Evolutionary conservation across 1,284 basidiomycete genomes (phyloP).

Genomic region (Exobasidium cylindrosporum): DNA sequence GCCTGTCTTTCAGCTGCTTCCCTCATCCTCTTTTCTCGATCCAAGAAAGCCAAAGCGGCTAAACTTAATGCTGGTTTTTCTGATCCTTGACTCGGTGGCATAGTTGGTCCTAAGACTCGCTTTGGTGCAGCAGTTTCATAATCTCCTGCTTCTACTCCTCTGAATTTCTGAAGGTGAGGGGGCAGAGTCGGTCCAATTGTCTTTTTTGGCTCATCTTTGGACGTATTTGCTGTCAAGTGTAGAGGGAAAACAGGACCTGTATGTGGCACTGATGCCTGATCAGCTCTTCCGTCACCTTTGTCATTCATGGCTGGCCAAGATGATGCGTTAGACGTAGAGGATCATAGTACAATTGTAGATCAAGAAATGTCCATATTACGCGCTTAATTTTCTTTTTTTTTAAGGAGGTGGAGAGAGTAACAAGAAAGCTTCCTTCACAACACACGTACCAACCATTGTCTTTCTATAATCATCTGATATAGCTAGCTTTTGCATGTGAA

Average conservation of each 20-base stretch:
- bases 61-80: background rate
- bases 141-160: background rate
- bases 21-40: conserved; percentile 12
- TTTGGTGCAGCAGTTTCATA: background rate
- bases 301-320: too few relatives aligned
- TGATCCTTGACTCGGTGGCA: background rate
- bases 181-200: background rate
- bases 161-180: background rate
- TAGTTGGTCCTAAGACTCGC: conserved; percentile 4
- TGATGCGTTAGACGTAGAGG: too few relatives aligned
- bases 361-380: too few relatives aligned
- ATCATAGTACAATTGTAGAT: too few relatives aligned
- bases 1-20: background rate
- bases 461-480: too few relatives aligned
- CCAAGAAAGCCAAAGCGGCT: conserved; percentile 8
- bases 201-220: background rate
- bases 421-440: too few relatives aligned
- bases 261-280: background rate
- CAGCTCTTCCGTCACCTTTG: too few relatives aligned
- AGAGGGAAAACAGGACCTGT: background rate
- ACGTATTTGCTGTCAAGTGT: background rate
- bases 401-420: too few relatives aligned
- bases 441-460: too few relatives aligned
- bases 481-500: too few relatives aligned
- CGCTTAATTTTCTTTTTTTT: too few relatives aligned